Evolutionary conservation across 441 rosid species (phyloP), one percentile per base, ranked within the genome.

Genomic region (Pelargonium exstipulatum): DNA sequence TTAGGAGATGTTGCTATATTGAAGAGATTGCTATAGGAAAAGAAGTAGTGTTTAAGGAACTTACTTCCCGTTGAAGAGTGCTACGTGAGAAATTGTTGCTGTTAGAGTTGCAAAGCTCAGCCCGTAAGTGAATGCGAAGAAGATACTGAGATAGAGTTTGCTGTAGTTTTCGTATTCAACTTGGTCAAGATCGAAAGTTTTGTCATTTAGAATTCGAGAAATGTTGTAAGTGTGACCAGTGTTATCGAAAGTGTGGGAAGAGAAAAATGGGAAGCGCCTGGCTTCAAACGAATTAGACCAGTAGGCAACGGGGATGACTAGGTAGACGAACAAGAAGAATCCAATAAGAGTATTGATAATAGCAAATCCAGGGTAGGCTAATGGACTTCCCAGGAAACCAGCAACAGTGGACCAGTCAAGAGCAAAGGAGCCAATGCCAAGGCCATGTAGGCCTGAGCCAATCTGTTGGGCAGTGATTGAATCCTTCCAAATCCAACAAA

Each of bases 371-470:
- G 75, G 75, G 18, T n/a, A 9, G 6, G 66, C 71, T 9, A 72
- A 18, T 2, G 75, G 75, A 40, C 65, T 53, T 29, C 71, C 75
- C 4, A 72, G 10, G 62, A 66, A 72, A 10, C 46, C 45, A 0
- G 70, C 70, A 8, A 72, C 62, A 5, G 70, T 45, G 37, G 70
- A 58, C 75, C 75, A 72, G 62, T 72, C 75, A 8, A 72, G 70
- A 26, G 65, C 75, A 32, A 72, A 66, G 18, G 70, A 20, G 37
- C 75, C 75, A 13, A 72, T 60, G n/a, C 75, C 75, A 7, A 72
- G 66, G 12, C 75, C 75, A 0, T 46, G 20, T 9, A 57, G 45
- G 2, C 71, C 75, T 2, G 75, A 72, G 1, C 75, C 75, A 10
- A 72, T 66, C 61, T 72, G 75, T 12, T 72, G 75, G 10, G 75